Conservation (phyloP, 495 filamentous ascomycete genomes). For the Daldinia decipiens region DNA sequence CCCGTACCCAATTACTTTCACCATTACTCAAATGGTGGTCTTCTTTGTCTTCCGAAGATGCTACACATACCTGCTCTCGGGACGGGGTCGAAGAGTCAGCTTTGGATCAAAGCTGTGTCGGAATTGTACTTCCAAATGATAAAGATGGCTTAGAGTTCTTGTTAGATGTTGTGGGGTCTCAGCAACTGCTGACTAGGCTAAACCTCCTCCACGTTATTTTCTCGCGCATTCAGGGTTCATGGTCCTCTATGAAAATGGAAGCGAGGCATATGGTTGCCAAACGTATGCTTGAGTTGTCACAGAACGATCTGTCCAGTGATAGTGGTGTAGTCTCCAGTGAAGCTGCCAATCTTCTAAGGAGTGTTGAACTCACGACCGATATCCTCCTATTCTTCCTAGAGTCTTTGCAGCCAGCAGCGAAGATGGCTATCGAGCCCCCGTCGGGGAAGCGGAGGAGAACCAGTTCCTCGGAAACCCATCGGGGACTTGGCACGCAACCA, state of each 20-base stretch:
- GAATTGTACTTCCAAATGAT: constrained; percentile 72
- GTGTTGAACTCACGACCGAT: constrained; percentile 72
- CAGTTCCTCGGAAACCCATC: constrained; percentile 68
- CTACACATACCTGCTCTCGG: constrained; percentile 47
- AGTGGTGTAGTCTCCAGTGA: constrained; percentile 55
- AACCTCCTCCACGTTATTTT: constrained; percentile 70
- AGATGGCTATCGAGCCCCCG: constrained; percentile 68
- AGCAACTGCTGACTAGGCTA: constrained; percentile 54
- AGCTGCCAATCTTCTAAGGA: constrained; percentile 73
- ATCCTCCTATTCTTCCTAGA: constrained; percentile 76
- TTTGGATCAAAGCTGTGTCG: constrained; percentile 68
- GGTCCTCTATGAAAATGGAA: constrained; percentile 74
- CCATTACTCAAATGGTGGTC: constrained; percentile 76
- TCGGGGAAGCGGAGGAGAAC: constrained; percentile 80
- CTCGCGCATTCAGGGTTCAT: constrained; percentile 71
- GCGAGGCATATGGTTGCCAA: constrained; percentile 67
- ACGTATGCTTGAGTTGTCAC: constrained; percentile 63
- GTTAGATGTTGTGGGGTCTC: constrained; percentile 61
- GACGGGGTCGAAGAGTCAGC: constrained; percentile 70
- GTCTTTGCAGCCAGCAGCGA: constrained; percentile 71
- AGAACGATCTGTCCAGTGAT: constrained; percentile 43
- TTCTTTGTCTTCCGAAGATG: constrained; percentile 54
- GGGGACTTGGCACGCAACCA: constrained; percentile 48
- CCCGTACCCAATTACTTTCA: constrained; percentile 74
- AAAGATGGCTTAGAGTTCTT: constrained; percentile 72